Conservation (phyloP, 1,284 basidiomycete species). For the Cutaneotrichosporon daszewskae region DNA sequence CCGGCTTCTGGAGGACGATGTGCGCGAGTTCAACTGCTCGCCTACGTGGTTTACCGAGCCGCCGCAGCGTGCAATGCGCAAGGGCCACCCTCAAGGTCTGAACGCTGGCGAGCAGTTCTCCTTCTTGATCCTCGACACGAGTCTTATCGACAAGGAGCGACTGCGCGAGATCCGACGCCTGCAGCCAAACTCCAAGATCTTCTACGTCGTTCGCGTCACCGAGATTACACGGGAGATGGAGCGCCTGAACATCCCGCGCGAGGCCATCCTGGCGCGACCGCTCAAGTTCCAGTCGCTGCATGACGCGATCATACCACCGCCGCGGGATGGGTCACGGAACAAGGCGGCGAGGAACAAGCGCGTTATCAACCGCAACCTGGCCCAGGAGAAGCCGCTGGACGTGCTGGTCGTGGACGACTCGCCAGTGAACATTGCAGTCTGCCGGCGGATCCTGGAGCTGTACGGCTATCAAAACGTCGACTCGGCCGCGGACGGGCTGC, state of each 20-base stretch:
- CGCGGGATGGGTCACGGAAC: conserved; percentile 2
- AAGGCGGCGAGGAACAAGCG: conserved; percentile 3
- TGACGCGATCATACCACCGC: conserved; percentile 16
- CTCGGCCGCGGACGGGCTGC: conserved; percentile 33
- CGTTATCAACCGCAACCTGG: conserved; percentile 13
- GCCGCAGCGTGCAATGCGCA: conserved; percentile 12
- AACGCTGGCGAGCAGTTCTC: conserved; percentile 18
- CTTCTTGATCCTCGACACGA: conserved; percentile 27
- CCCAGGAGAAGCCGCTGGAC: conserved; percentile 24
- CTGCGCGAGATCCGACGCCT: conserved; percentile 20
- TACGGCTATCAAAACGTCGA: conserved; percentile 39
- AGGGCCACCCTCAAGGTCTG: conserved; percentile 21
- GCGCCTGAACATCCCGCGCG: conserved; percentile 16
- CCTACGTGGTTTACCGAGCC: conserved; percentile 29
- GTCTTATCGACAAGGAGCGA: conserved; percentile 10
- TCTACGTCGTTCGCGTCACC: conserved; percentile 31
- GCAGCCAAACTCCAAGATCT: conserved; percentile 31
- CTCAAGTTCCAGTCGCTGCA: conserved; percentile 37
- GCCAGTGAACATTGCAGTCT: conserved; percentile 38
- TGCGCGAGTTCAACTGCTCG: conserved; percentile 24
- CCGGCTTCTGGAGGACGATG: conserved; percentile 28
- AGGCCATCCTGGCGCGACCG: conserved; percentile 36
- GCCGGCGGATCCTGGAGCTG: conserved; percentile 34
- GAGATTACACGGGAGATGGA: conserved; percentile 25
- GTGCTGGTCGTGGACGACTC: conserved; percentile 46